phyloP scores from a whole-genome alignment of 2,329 filamentous ascomycete genomes.

The Trichothecium roseum region DNA sequence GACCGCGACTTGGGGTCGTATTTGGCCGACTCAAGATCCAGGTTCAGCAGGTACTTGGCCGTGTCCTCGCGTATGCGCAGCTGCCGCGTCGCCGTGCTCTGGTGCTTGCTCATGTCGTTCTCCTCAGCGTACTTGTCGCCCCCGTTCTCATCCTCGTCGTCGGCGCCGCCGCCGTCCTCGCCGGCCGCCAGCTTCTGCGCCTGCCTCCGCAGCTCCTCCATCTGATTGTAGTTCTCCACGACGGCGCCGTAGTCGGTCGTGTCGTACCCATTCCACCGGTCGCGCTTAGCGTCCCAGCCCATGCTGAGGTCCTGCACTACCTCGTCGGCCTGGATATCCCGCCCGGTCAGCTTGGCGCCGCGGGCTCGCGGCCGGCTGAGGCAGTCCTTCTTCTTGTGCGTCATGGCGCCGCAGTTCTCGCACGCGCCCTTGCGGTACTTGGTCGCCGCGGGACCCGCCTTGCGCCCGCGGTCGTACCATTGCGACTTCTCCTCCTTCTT shows the following conservation, averaged over 20 bases:
- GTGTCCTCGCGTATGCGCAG: constrained; percentile 91
- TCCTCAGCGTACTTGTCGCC: constrained; percentile 83
- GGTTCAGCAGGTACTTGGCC: constrained; percentile 88
- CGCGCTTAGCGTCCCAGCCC: constrained; percentile 94
- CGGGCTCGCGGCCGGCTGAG: constrained; percentile 78
- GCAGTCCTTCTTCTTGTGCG: constrained; percentile 91
- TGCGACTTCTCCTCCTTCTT: constrained; percentile 59
- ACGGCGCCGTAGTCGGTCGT: constrained; percentile 74
- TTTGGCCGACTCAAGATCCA: constrained; percentile 91
- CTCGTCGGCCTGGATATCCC: constrained; percentile 89
- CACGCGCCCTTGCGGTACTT: constrained; percentile 97
- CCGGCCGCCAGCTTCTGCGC: constrained; percentile 38
- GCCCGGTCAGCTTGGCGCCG: constrained; percentile 85
- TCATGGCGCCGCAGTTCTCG: constrained; percentile 97
- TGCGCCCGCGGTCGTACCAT: constrained; percentile 91
- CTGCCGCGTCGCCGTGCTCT: constrained; percentile 83
- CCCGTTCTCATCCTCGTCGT: constrained; percentile 42
- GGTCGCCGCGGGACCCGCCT: constrained; percentile 75
- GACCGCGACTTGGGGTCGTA: constrained; percentile 95
- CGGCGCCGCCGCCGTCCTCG: constrained; percentile 22
- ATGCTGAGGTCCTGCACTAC: constrained; percentile 74
- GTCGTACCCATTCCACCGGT: constrained; percentile 98
- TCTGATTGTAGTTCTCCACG: constrained; percentile 79
- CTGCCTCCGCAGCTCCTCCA: constrained; percentile 63
- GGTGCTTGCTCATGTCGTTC: constrained; percentile 90